A percentile compares a stretch with the other conserved stretches of the same genome.
phyloP scores from a whole-genome alignment of 2,329 filamentous ascomycete genomes.

The Curvularia lunata region DNA sequence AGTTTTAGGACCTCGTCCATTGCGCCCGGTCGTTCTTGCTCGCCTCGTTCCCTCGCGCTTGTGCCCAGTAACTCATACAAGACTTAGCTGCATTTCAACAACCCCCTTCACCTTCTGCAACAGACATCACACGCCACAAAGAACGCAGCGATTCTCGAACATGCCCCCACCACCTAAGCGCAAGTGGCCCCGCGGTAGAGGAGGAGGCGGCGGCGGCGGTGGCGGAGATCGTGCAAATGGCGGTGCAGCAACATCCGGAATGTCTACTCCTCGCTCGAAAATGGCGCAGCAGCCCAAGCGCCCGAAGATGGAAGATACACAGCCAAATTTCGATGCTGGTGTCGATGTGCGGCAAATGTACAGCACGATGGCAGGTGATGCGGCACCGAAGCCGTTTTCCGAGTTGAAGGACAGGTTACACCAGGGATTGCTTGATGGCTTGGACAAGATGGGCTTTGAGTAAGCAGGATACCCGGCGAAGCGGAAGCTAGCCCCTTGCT shows the following conservation, averaged over 20 bases:
- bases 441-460: constrained; percentile 50
- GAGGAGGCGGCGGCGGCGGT: constrained; percentile 18
- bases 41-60: constrained; percentile 22
- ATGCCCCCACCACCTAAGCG: constrained; percentile 37
- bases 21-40: constrained; percentile 28
- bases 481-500: not conserved
- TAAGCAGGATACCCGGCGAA: constrained; percentile 20
- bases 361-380: constrained; percentile 30
- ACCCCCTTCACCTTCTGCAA: constrained; percentile 20
- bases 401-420: constrained; percentile 37
- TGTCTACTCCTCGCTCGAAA: constrained; percentile 20
- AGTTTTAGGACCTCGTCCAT: constrained; percentile 30
- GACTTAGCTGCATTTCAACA: constrained; percentile 18
- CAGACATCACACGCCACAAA: constrained; percentile 16
- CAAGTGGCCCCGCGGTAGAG: constrained; percentile 31
- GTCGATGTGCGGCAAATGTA: constrained; percentile 36
- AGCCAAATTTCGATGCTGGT: constrained; percentile 10
- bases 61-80: constrained; percentile 30
- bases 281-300: constrained; percentile 34
- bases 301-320: constrained; percentile 26
- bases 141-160: constrained; percentile 9
- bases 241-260: constrained; percentile 8
- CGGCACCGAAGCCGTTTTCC: constrained; percentile 36
- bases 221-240: constrained; percentile 14
- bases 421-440: constrained; percentile 35